Conservation (phyloP, 139 green algal species). For the Micractinium sp. region DNA sequence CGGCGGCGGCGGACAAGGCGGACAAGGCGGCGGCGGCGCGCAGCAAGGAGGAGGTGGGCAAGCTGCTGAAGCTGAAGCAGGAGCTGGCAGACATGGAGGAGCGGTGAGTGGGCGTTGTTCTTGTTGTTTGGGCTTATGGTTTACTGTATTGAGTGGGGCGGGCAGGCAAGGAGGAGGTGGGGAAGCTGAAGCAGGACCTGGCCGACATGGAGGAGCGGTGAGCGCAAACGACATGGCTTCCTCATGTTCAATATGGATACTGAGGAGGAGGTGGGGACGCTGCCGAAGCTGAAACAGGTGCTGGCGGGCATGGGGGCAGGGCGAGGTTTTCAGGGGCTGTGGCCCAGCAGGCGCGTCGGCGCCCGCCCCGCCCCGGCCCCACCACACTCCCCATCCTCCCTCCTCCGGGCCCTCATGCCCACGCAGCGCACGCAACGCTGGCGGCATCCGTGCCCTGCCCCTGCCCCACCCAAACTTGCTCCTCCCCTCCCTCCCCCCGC, state of each 20-base stretch:
- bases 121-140: too few species aligned
- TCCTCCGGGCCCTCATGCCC: neutral
- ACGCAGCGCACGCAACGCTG: constrained; percentile 43
- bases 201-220: constrained; percentile 56
- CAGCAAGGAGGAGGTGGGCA: constrained; percentile 43
- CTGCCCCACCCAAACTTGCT: neutral
- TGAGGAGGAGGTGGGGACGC: neutral
- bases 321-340: too few species aligned
- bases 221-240: too few species aligned
- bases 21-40: constrained; percentile 19
- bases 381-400: neutral
- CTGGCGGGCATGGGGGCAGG: too few species aligned
- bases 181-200: constrained; percentile 75
- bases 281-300: neutral
- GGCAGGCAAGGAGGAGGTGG: constrained; percentile 43
- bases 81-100: constrained; percentile 70
- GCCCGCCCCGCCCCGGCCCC: neutral
- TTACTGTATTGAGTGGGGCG: too few species aligned
- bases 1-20: constrained; percentile 42
- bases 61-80: constrained; percentile 78
- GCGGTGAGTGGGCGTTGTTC: constrained; percentile 33
- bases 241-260: neutral
- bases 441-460: constrained; percentile 60
- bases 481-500: neutral
- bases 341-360: too few species aligned